Percentiles rank a stretch among this genome's conserved stretches.
Evolutionary conservation across 73 alveolate species (phyloP).

Genomic region (Symbiodinium pilosum): DNA sequence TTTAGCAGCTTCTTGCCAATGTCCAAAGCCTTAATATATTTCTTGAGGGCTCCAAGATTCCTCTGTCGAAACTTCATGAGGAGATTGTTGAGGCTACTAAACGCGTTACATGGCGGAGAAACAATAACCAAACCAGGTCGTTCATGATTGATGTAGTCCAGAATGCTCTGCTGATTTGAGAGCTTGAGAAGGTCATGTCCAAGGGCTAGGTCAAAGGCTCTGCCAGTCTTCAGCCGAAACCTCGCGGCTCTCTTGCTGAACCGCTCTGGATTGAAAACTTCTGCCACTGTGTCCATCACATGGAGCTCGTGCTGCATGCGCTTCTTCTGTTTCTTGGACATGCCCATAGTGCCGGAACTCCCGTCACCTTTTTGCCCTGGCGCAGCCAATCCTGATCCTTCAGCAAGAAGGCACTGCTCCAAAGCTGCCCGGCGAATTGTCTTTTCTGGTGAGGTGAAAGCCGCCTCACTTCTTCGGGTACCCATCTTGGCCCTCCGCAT

Average conservation of each 20-base stretch:
- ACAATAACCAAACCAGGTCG: neutral
- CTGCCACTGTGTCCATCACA: neutral
- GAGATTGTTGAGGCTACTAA: neutral
- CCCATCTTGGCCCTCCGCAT: too few species aligned
- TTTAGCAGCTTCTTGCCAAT: neutral
- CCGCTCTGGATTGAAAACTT: neutral
- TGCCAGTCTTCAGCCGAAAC: neutral
- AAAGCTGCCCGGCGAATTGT: neutral
- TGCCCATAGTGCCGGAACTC: too few species aligned
- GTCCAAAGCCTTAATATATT: neutral
- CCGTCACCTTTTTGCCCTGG: neutral
- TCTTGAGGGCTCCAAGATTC: neutral
- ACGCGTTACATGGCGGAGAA: neutral
- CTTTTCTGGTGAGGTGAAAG: too few species aligned
- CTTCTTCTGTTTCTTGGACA: neutral
- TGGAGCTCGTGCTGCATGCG: neutral
- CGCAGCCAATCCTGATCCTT: neutral
- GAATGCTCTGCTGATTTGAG: neutral
- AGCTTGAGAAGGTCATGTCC: neutral
- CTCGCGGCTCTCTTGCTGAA: neutral
- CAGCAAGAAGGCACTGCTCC: neutral
- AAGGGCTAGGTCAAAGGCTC: neutral
- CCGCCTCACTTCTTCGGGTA: neutral
- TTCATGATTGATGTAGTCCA: neutral
- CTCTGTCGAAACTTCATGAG: neutral